Conservation (phyloP, 371 early-diverging fungal genomes). For the Apophysomyces trapeziformis region DNA sequence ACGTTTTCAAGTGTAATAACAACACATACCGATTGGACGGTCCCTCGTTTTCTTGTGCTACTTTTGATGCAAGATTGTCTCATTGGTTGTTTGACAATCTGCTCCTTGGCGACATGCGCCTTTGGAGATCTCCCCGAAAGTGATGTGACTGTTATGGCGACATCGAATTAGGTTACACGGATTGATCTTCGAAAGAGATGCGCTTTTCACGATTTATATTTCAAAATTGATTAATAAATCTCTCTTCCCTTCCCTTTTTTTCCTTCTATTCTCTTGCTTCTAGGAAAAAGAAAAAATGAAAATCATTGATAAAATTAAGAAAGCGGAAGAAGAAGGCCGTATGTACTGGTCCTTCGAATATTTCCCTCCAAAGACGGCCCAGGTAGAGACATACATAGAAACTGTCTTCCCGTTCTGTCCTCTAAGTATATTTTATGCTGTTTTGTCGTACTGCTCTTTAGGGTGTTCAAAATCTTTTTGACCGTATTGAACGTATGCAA, state of each 20-base stretch:
- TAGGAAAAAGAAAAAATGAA: conserved; percentile 52
- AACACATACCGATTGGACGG: no score
- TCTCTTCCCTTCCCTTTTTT: conserved; percentile 10
- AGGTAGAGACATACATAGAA: conserved; percentile 41
- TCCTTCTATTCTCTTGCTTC: conserved; percentile 15
- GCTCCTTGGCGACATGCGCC: background rate
- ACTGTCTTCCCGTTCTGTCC: background rate
- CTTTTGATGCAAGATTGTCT: background rate
- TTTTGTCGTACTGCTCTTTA: conserved; percentile 13
- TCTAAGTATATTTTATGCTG: background rate
- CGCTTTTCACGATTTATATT: background rate
- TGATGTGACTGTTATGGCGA: conserved; percentile 22
- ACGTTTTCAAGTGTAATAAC: no score
- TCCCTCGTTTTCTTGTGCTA: background rate
- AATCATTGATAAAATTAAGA: conserved; percentile 75
- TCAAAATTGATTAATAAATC: conserved; percentile 4
- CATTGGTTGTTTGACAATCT: conserved; percentile 3
- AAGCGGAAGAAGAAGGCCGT: conserved; percentile 71
- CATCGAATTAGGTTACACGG: conserved; percentile 34
- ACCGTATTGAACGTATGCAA: conserved; percentile 90
- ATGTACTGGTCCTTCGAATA: conserved; percentile 93
- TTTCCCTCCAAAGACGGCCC: conserved; percentile 95
- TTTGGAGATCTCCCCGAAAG: background rate
- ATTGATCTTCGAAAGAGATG: conserved; percentile 19
- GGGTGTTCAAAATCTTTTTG: conserved; percentile 80